Evolutionary conservation across 306 rosid genomes (phyloP), one percentile per base, ranked within the genome.

Genomic region (Quercus berberidifolia): DNA sequence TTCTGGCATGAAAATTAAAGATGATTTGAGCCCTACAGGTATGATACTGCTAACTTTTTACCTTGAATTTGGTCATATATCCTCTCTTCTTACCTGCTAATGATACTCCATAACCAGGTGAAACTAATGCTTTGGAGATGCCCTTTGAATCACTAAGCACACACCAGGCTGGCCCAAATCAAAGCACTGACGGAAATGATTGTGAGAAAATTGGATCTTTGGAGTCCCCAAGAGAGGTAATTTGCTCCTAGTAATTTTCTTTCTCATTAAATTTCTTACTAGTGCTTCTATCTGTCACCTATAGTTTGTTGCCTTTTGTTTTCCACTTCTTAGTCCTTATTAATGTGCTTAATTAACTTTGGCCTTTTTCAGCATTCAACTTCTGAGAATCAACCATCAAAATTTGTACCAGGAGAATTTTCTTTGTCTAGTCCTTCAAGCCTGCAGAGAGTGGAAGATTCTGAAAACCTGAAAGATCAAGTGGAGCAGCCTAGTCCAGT

Each of bases 1-100:
- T 77, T 62, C 60, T 13, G 51, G 74, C 31, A 77, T 67, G 12
- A 74, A 78, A 19, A 56, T 74, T 4, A 64, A 70, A 54, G 79
- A 74, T 81, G 69, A 55, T 83, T 80, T n/a, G 67, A 81, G 68
- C 51, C 76, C 75, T 35, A 83, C 20, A 83, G 97, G 97, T 93
- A 79, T 70, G 52, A 70, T 73, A 58, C 28, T 76, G 49, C 64
- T 28, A 43, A 43, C 38, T 81, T 49, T 69, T 60, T 43, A 71
- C 18, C 78, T 80, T 88, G 35, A 72, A 46, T 15, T 4, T n/a
- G 74, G 79, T 60, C 33, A 46, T 30, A 21, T 65, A 18, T 79
- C 55, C 38, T 82, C 51, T 46, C 57, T 77, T 52, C 31, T 31
- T 79, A 11, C 72, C 80, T 74, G 54, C 69, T 54, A 69, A 78